Evolutionary conservation across 176 grass and related monocot genomes (phyloP), one percentile per base, ranked within the genome.

Genomic region (Elaeis guineensis): DNA sequence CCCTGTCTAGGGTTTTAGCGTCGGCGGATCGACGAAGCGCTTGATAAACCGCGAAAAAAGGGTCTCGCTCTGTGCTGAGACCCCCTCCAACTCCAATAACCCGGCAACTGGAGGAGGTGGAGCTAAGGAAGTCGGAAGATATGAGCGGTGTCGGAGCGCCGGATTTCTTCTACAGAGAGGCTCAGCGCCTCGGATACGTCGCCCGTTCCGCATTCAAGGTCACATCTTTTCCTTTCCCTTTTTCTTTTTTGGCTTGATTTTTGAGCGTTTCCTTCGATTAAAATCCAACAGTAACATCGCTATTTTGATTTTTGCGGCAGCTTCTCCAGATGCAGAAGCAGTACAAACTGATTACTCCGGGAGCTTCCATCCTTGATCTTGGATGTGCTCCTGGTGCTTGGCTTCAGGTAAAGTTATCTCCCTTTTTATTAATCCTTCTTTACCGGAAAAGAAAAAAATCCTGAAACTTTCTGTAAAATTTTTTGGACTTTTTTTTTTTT

Each of bases 141-240:
- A 89, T 82, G 89, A 80, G 56, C 67, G 75, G 52, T 58, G 72
- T 61, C 22, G 75, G 79, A 21, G 65, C 81, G 44, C 80, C 87
- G 35, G 87, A 97, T 59, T 92, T 91, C 93, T 91, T 97, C 78
- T 89, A 80, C 81, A 77, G 87, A 16, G 84, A 91, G 76, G 81
- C 86, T 6, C 91, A 75, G 61, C 80, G 91, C 11, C 80, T 96
- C 29, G 84, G 84, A 21, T 97, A 91, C 57, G 81, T 97, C 21
- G 84, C 87, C 0, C 78, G 87, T 55, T 97, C 93, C 0, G 87
- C 87, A 2, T 91, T 91, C 64, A 97, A 91, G 86, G 85, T 29
- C 52, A 16, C 29, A 44, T 32, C 16, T 57, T 14, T 49, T 55
- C 5, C n/a, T 18, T 30, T 30, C 5, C 23, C 52, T n/a, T 58